phyloP scores from a whole-genome alignment of 352 stramenopile species.

The Globisporangium camurandrum region DNA sequence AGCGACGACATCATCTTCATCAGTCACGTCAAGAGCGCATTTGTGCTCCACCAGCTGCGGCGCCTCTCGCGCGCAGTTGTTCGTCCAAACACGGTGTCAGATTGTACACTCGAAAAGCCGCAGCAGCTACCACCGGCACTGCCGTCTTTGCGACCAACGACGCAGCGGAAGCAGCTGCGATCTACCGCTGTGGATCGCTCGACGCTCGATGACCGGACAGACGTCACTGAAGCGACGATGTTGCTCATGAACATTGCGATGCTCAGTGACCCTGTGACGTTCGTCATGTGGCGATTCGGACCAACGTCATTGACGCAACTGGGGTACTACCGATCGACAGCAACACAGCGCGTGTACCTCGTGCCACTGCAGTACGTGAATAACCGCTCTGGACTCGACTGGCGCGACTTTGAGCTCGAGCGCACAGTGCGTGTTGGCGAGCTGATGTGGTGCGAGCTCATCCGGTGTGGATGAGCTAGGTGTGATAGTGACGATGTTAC shows the following conservation, averaged over 20 bases:
- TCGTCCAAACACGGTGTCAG: too few species aligned
- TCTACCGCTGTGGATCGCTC: too few species aligned
- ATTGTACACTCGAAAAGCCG: too few species aligned
- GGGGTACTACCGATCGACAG: neutral
- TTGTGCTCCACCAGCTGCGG: too few species aligned
- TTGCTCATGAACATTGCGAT: slow-evolving; percentile 21
- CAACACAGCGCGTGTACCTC: neutral
- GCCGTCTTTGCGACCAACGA: too few species aligned
- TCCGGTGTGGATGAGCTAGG: neutral
- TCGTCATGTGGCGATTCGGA: neutral
- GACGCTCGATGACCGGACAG: slow-evolving; percentile 7
- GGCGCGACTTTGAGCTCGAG: neutral
- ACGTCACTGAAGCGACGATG: slow-evolving; percentile 2
- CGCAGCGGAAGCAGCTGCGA: too few species aligned
- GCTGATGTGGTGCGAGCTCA: slow-evolving; percentile 1
- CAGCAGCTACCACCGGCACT: too few species aligned
- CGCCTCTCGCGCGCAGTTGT: too few species aligned
- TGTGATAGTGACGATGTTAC: neutral
- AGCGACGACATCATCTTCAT: slow-evolving; percentile 4
- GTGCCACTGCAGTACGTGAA: slow-evolving; percentile 1
- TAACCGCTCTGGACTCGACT: neutral
- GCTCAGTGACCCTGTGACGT: slow-evolving; percentile 18
- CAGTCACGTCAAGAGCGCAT: neutral
- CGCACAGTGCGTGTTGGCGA: neutral
- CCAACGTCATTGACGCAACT: neutral